phyloP scores from a whole-genome alignment of 2,329 filamentous ascomycete genomes.

The Neofusicoccum umdonicola region DNA sequence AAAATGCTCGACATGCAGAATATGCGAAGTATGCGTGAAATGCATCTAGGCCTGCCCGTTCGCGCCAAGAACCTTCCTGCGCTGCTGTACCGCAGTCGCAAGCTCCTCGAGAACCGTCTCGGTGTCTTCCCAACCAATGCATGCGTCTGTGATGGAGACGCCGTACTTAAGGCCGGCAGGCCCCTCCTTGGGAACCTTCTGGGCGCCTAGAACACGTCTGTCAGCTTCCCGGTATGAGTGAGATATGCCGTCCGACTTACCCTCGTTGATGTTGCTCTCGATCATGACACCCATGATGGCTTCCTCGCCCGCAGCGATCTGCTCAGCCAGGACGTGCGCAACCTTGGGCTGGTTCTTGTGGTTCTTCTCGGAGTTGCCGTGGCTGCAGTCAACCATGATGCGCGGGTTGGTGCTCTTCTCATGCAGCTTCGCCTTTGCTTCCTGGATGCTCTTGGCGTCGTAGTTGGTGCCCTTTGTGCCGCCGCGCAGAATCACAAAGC shows the following conservation, averaged over 20 bases:
- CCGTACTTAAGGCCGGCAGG: conserved; percentile 85
- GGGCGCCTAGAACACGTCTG: conserved; percentile 59
- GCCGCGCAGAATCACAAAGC: conserved; percentile 92
- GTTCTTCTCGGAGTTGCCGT: conserved; percentile 93
- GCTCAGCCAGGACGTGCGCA: conserved; percentile 73
- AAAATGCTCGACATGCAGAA: background rate
- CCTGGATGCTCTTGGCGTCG: conserved; percentile 77
- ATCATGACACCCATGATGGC: conserved; percentile 98
- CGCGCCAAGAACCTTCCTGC: conserved; percentile 53
- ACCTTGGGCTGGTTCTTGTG: conserved; percentile 98
- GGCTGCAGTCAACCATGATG: conserved; percentile 97
- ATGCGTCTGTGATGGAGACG: conserved; percentile 95
- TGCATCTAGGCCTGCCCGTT: conserved; percentile 29
- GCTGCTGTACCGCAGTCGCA: conserved; percentile 74
- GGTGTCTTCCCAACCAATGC: conserved; percentile 92
- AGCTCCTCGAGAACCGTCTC: conserved; percentile 73
- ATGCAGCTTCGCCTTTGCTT: conserved; percentile 74
- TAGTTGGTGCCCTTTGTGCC: conserved; percentile 94
- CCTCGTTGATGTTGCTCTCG: conserved; percentile 94
- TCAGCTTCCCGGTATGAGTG: background rate
- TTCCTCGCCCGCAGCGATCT: conserved; percentile 79
- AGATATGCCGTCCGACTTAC: conserved; percentile 45
- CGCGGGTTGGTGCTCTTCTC: conserved; percentile 72
- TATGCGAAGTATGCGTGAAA: too few relatives aligned
- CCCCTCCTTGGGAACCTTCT: conserved; percentile 88